Evolutionary conservation across 1,284 basidiomycete genomes (phyloP).

Genomic region (Cryptococcus floricola): DNA sequence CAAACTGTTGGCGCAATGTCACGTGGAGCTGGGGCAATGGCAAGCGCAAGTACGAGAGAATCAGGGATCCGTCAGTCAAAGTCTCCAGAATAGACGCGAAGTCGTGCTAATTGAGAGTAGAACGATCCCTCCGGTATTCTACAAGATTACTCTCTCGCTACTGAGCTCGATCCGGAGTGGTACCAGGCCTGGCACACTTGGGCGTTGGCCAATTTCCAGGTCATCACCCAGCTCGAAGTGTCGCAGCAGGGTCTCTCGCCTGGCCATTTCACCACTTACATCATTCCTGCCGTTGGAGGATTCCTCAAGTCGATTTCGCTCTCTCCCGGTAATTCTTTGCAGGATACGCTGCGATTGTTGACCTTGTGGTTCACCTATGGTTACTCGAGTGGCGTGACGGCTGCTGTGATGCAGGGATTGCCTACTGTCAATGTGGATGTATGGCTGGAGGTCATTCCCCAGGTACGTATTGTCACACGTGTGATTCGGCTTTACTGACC

Average conservation of each 20-base stretch:
- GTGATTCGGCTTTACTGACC: not conserved
- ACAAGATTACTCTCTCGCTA: conserved; percentile 79
- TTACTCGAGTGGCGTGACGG: conserved; percentile 81
- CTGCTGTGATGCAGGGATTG: conserved; percentile 86
- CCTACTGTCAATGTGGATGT: conserved; percentile 90
- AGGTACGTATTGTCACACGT: conserved; percentile 55
- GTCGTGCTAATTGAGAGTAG: conserved; percentile 46
- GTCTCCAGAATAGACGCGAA: not conserved
- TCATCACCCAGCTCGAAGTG: conserved; percentile 76
- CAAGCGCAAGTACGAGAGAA: conserved; percentile 69
- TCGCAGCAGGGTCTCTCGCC: conserved; percentile 68
- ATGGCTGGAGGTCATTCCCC: conserved; percentile 98
- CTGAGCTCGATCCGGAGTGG: conserved; percentile 89
- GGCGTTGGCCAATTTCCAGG: conserved; percentile 95
- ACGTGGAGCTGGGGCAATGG: conserved; percentile 97
- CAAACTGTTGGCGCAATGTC: conserved; percentile 88
- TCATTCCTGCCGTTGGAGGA: conserved; percentile 93
- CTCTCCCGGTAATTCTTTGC: conserved; percentile 84
- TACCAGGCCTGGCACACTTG: conserved; percentile 99
- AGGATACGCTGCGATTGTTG: conserved; percentile 89
- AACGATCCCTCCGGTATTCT: conserved; percentile 76
- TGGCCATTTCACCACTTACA: conserved; percentile 72
- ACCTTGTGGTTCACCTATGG: conserved; percentile 99
- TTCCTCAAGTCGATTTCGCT: conserved; percentile 95
- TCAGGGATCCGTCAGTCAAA: conserved; percentile 64